Percentiles rank a stretch among this genome's conserved stretches.
Conservation (phyloP, 768 basidiomycete genomes). For the Pholiota microspora region DNA sequence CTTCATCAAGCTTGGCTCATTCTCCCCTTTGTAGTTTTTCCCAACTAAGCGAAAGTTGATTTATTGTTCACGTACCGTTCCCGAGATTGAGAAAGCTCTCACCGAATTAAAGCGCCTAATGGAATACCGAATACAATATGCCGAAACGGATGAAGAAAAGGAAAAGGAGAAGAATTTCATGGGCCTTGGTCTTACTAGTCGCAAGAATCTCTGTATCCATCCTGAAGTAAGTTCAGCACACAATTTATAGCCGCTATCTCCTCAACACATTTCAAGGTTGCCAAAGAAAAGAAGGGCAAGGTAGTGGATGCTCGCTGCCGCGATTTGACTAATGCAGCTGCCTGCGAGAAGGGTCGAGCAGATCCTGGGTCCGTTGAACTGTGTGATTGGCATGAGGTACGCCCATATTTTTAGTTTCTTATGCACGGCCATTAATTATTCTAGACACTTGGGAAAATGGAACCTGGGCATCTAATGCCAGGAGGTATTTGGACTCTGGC, state of each 20-base stretch:
- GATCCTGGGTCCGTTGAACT: slow-evolving; percentile 89
- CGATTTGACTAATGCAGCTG: slow-evolving; percentile 86
- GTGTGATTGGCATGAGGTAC: slow-evolving; percentile 95
- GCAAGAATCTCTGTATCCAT: slow-evolving; percentile 95
- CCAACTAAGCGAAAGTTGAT: slow-evolving; percentile 91
- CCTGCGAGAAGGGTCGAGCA: slow-evolving; percentile 77
- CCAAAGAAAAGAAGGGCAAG: slow-evolving; percentile 98
- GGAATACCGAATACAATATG: slow-evolving; percentile 75
- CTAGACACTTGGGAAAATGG: slow-evolving; percentile 80
- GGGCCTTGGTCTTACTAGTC: slow-evolving; percentile 90
- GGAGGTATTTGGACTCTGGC: slow-evolving; percentile 93
- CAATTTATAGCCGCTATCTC: background rate
- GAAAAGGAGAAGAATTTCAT: slow-evolving; percentile 80
- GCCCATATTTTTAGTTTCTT: slow-evolving; percentile 15
- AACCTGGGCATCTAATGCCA: slow-evolving; percentile 79
- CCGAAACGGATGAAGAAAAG: slow-evolving; percentile 71
- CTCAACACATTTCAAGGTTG: slow-evolving; percentile 54
- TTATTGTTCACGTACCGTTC: slow-evolving; percentile 98
- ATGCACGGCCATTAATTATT: slow-evolving; percentile 3
- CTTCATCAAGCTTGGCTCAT: slow-evolving; percentile 11
- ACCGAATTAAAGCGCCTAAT: slow-evolving; percentile 93
- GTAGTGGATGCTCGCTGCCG: slow-evolving; percentile 96
- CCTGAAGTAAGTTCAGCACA: slow-evolving; percentile 65
- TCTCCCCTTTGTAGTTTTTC: slow-evolving; percentile 89
- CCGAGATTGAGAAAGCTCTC: slow-evolving; percentile 98